Base-by-base conservation (phyloP, 306 rosid species). In the Dalbergia cochinchinensis region DNA sequence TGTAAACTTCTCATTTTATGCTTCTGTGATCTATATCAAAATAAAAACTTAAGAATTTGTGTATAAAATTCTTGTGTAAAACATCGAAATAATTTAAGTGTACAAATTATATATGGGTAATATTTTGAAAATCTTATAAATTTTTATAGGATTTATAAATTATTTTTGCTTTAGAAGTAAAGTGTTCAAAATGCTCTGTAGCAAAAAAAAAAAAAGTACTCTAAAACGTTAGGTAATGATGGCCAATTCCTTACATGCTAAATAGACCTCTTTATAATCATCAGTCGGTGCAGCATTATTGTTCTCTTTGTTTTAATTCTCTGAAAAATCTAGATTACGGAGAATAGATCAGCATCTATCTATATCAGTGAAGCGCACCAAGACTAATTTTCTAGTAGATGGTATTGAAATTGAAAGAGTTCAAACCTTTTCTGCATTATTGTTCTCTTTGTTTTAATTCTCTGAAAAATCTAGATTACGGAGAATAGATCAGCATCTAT, bases 241-340 rank as follows among this genome's bases (percentile, higher is more conserved):
- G 84, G 67, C 39, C 47, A 57, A 11, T 65, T 54, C 68, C 60
- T 5, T 42, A 15, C 5, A 67, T 16, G 18, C 2, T 22, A 42
- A 55, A 1, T 39, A 65, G 45, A 8, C 34, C 42, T 61, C 20
- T 81, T 74, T 42, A n/a, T 37, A 53, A 62, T 82, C 44, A 82
- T 70, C 81, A 47, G 7, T 18, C 22, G 71, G 14, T 41, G 54
- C 55, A 8, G 44, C 74, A 69, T 73, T 20, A 2, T 14, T 63
- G 10, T 69, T 41, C 51, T 76, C 63, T 51, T 18, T 11, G 4
- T 47, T 33, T 82, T 26, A 62, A 15, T 68, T 60, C 54, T 7
- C 47, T 51, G 6, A 26, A 63, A 78, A 76, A 19, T 33, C 19
- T 66, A 4, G 11, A 33, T 57, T 65, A 20, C 22, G 22, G 22